Base-by-base conservation (phyloP, 768 basidiomycete genomes). In the Kwoniella shandongensis region DNA sequence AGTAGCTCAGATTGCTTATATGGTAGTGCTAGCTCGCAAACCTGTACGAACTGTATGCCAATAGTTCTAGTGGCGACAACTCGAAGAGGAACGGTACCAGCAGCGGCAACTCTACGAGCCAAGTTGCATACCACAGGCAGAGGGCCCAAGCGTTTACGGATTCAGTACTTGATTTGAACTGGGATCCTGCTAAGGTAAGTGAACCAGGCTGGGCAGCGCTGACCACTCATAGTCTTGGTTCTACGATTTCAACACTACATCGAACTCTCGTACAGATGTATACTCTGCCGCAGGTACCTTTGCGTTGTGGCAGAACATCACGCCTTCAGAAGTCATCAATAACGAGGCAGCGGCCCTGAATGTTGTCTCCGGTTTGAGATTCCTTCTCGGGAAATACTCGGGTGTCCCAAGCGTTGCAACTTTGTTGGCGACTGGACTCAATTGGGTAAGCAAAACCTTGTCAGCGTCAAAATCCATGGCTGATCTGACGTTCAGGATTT, bases 241-340 rank as follows among this genome's bases (percentile, higher is more conserved):
- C 77, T 93, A 93, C 67, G 92, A 94, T 76, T 96, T 88, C 78
- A 89, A 91, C 74, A 75, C 86, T 38, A 86, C 83, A 6, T 81
- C 85, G 2, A 84, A 86, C 47, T 70, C 82, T 13, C 84, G 87
- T 50, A 86, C 84, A 67, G 76, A 65, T 45, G 70, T 89, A 27
- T 91, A 86, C 78, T 84, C 84, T n/a, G 81, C 79, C 2, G 91
- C 88, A 1, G 84, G 72, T 8, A 58, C 71, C 3, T 75, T 90
- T 73, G 89, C 92, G 0, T 79, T 87, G 46, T 96, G 91, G 93
- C 85, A 82, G 49, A 87, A 85, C 17, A 91, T 97, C 67, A 79
- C 91, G 44, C 93, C 93, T 0, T 66, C 81, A 22, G 86, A 89
- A 65, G 68, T 96, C 5, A 76, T 84, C 8, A 69, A 74, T 20